Percentiles rank a stretch among this genome's conserved stretches.
These are phyloP conservation scores for Arabidopsis thaliana DNA, from an alignment of 345 rosid species.

Conservation along the genomic window TAIR10.1 NC_003076.8:24258001-24258500, in stretches of 20 bases:
- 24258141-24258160: slow-evolving; percentile 53
- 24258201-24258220: slow-evolving; percentile 61
- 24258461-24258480: slow-evolving; percentile 67
- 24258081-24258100: slow-evolving; percentile 16
- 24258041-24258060: slow-evolving; percentile 55
- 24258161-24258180: slow-evolving; percentile 64
- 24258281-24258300: slow-evolving; percentile 33
- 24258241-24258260: slow-evolving; percentile 42
- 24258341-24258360: slow-evolving; percentile 53
- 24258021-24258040: slow-evolving; percentile 42
- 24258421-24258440: slow-evolving; percentile 50
- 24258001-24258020: slow-evolving; percentile 54
- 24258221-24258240: slow-evolving; percentile 60
- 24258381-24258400: slow-evolving; percentile 43
- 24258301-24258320: slow-evolving; percentile 50
- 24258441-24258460: slow-evolving; percentile 49
- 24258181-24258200: slow-evolving; percentile 52
- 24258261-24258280: slow-evolving; percentile 52
- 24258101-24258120: slow-evolving; percentile 50
- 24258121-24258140: slow-evolving; percentile 51
- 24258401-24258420: slow-evolving; percentile 57
- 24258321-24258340: slow-evolving; percentile 74
- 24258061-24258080: slow-evolving; percentile 51
- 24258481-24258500: slow-evolving; percentile 49
- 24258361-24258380: slow-evolving; percentile 59